Evolutionary conservation across 1,139 yeast genomes (phyloP), one percentile per base, ranked within the genome.

Genomic region (Suhomyces guaymorum): DNA sequence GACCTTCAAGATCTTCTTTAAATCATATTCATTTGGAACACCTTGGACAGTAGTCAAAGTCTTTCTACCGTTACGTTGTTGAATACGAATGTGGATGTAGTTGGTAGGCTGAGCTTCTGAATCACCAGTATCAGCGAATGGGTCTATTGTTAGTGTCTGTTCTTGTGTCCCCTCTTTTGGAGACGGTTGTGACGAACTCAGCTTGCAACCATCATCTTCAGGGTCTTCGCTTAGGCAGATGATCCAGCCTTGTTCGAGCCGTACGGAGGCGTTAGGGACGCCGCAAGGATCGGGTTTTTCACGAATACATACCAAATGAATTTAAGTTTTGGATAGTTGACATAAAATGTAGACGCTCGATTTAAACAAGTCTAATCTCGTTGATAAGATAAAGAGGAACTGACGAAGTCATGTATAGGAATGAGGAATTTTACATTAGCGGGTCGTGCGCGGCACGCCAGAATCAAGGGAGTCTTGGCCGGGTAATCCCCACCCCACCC

Each of bases 61-160:
- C 73, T 92, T 92, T 74, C 98, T 90, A 66, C 98, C 98, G 76
- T 92, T 92, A 79, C 98, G 94, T 75, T 92, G 98, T 73, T 92
- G 98, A 64, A 94, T 90, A 79, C 98, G 95, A 64, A 92, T 89
- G 70, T 90, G 98, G 66, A 92, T 87, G 73, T 89, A 88, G 74
- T 87, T 89, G 46, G 95, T 82, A 59, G 95, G 85, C 73, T 90
- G 94, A 55, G 95, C 86, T 68, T 90, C 97, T 73, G 94, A 95
- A 80, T 92, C 97, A 77, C 97, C 97, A 70, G 97, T 90, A 70
- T 92, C 98, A 82, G 97, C 97, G 82, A 92, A 92, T 52, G 98
- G 98, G 74, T 92, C 96, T 76, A 24, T 10, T 20, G 54, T 54
- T 55, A 51, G 58, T 47, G n/a, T 7, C 7, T 18, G 20, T 7